Evolutionary conservation across 164 flowering plant species (phyloP).

Genomic region (Sedum album): DNA sequence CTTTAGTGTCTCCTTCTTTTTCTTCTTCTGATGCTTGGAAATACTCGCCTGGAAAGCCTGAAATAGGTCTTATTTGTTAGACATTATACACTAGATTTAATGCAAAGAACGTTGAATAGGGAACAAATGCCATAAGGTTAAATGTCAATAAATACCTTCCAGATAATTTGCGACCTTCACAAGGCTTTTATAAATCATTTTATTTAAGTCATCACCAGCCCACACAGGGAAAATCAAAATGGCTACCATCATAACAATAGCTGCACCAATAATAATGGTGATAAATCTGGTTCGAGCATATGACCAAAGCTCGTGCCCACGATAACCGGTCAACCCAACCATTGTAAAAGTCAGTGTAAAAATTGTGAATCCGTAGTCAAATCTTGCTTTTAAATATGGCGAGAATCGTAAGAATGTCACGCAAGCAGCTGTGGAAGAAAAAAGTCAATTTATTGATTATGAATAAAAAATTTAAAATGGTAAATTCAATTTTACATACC

Average conservation of each 20-base stretch:
- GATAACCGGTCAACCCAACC: constrained; percentile 9
- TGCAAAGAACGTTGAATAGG: too few species aligned
- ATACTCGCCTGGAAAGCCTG: constrained; percentile 63
- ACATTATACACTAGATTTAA: too few species aligned
- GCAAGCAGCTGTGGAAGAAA: constrained; percentile 2
- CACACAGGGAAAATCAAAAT: constrained; percentile 8
- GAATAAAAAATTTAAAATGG: background rate
- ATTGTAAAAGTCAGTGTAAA: constrained; percentile 10
- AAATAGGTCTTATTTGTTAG: too few species aligned
- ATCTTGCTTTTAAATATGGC: constrained; percentile 12
- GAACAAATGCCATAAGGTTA: too few species aligned
- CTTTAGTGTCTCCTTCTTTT: constrained; percentile 18
- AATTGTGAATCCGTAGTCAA: constrained; percentile 10
- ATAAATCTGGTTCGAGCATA: constrained; percentile 1
- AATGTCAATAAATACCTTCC: constrained; percentile 10
- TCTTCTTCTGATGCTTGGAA: constrained; percentile 15
- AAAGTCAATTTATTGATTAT: background rate
- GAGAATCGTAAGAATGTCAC: constrained; percentile 7
- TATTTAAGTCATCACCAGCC: constrained; percentile 14
- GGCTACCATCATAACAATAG: background rate
- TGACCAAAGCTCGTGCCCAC: background rate
- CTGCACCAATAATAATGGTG: constrained; percentile 1
- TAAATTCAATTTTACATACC: constrained; percentile 7
- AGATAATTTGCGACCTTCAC: constrained; percentile 8
- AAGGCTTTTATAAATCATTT: background rate